Conservation (phyloP, 768 basidiomycete species). For the Leccinum fibrillosum region DNA sequence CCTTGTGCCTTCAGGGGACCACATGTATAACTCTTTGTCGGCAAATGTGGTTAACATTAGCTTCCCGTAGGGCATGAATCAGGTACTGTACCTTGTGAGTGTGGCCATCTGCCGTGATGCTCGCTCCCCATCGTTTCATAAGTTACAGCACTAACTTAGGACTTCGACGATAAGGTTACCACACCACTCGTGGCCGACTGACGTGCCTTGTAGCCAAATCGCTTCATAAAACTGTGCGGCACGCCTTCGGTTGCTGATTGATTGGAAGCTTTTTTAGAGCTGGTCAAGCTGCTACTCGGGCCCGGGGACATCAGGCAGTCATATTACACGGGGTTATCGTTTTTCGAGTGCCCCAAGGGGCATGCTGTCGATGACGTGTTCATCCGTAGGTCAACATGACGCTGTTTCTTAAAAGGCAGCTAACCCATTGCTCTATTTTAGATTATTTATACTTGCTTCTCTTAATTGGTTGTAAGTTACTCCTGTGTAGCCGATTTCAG, state of each 20-base stretch:
- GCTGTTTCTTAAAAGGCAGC: slow-evolving; percentile 2
- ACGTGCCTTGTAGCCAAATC: slow-evolving; percentile 29
- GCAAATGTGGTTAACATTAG: background rate
- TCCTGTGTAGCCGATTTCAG: background rate
- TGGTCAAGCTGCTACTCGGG: too few species aligned
- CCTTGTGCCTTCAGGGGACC: slow-evolving; percentile 47
- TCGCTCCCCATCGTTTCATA: background rate
- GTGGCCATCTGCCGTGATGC: slow-evolving; percentile 42
- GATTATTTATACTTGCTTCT: background rate
- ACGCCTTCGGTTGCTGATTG: slow-evolving; percentile 50
- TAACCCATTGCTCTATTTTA: background rate
- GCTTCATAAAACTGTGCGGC: background rate
- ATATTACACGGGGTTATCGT: slow-evolving; percentile 39
- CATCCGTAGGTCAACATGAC: background rate
- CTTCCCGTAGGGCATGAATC: slow-evolving; percentile 40
- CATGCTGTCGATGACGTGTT: background rate
- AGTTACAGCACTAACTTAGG: background rate
- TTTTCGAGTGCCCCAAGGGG: background rate
- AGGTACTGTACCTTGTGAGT: slow-evolving; percentile 31
- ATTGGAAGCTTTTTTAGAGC: slow-evolving; percentile 54
- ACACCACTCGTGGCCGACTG: slow-evolving; percentile 45
- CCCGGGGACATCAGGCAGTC: slow-evolving; percentile 46
- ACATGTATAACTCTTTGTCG: slow-evolving; percentile 30
- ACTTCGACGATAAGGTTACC: slow-evolving; percentile 39
- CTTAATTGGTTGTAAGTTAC: background rate